Base-by-base conservation (phyloP, 176 grass and related monocot genomes). In the Ampelocalamus luodianensis region DNA sequence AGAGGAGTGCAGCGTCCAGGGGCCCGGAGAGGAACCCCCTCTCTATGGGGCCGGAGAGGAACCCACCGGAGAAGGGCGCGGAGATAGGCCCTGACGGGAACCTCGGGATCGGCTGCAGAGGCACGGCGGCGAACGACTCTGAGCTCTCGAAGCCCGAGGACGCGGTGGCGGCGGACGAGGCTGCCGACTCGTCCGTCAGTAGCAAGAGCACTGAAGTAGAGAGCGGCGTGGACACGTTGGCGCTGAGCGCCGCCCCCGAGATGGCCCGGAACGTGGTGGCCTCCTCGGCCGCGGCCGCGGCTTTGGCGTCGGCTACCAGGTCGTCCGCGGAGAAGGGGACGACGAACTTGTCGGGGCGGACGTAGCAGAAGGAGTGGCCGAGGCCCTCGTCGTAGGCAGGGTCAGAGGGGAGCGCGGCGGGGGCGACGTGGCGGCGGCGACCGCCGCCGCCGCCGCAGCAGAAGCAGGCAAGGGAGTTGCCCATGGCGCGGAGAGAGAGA, bases 171-270 rank as follows among this genome's bases (percentile, higher is more conserved):
- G 65, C 17, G 0, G 89, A 51, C 8, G 76, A 38, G 15, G 71
- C 73, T 0, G 71, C 12, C 56, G 78, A 74, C 5, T 89, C 85
- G 50, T 87, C 87, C 5, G 87, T 50, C 2, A 87, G 63, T 32
- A 91, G 73, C 17, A 89, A 65, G 16, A 90, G 65, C 48, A 81
- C 79, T 22, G 85, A 87, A 2, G 93, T 94, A 38, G 96, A 99
- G 72, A 99, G 96, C 88, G 89, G 91, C n/a, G 96, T 96, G 32
- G 96, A 88, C 5, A 89, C 65, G 80, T 99, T 99, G 53, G 96
- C 96, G 66, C 88, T 87, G 38, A 99, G 87, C 2, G 93, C 85
- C 0, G 96, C 93, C 4, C 96, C 93, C 0, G 85, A 94, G 64
- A 99, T 99, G 40, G 93, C 74, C 2, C 87, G 87, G 85, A 93